A percentile compares a stretch with the other conserved stretches of the same genome.
Conservation (phyloP, 2,329 filamentous ascomycete genomes). For the Fusarium albosuccineum region DNA sequence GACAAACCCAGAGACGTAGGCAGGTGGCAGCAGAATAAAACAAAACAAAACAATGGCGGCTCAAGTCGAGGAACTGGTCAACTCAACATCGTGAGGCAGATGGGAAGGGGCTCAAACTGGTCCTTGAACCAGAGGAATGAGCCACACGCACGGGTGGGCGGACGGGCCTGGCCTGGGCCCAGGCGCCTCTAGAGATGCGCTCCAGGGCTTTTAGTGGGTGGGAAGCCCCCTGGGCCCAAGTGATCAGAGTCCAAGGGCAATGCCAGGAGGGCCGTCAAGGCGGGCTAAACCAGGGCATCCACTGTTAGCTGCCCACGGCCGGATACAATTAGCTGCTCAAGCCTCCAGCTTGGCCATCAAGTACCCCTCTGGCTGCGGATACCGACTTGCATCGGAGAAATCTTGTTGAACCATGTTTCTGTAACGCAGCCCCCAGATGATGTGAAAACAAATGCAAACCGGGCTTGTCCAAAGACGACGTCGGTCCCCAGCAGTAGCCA, state of each 20-base stretch:
- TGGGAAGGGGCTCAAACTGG: neutral
- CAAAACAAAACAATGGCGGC: neutral
- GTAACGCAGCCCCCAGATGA: constrained; percentile 5
- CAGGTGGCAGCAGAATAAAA: neutral
- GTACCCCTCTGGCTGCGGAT: constrained; percentile 26
- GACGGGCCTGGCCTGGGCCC: neutral
- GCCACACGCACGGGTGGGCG: neutral
- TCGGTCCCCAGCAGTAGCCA: constrained; percentile 7
- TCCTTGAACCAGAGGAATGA: neutral
- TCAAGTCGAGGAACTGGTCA: neutral
- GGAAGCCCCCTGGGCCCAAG: neutral
- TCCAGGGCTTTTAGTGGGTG: constrained; percentile 2
- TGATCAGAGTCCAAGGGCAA: neutral
- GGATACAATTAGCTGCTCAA: constrained; percentile 12
- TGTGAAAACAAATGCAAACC: neutral
- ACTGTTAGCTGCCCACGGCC: constrained; percentile 28
- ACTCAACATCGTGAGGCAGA: neutral
- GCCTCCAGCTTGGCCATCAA: neutral
- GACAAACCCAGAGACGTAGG: neutral
- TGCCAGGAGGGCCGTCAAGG: neutral
- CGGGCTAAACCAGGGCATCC: neutral
- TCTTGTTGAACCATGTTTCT: constrained; percentile 1
- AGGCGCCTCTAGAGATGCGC: neutral
- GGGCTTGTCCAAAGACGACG: neutral
- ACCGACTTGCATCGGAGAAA: constrained; percentile 16